Conservation (phyloP, 169 alveolate genomes). For the Cytauxzoon felis region DNA sequence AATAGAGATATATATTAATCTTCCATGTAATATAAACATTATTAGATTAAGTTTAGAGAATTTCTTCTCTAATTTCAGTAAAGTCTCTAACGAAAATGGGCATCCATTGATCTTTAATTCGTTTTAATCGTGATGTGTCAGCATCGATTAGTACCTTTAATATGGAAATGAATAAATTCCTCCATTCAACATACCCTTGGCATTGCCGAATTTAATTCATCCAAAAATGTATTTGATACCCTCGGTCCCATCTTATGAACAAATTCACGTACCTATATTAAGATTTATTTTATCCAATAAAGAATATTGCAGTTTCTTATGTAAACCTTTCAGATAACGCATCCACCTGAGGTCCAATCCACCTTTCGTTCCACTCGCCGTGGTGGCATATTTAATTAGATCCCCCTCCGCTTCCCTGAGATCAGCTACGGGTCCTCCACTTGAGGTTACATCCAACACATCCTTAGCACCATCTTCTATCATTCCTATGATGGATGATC, state of each 20-base stretch:
- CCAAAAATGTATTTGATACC: conserved; percentile 76
- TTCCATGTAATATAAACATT: too few species aligned
- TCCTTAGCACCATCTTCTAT: too few species aligned
- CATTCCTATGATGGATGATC: too few species aligned
- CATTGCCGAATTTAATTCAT: conserved; percentile 70
- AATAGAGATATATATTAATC: too few species aligned
- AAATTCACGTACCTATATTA: conserved; percentile 55
- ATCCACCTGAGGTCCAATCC: too few species aligned
- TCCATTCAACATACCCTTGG: conserved; percentile 58
- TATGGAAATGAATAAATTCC: background rate
- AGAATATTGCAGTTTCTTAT: too few species aligned
- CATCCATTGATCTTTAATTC: conserved; percentile 69
- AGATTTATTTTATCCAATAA: background rate
- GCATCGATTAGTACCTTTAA: conserved; percentile 64
- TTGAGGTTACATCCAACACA: too few species aligned
- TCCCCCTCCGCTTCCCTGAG: too few species aligned
- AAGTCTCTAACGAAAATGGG: conserved; percentile 69
- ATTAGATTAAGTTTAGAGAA: conserved; percentile 63
- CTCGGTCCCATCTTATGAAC: conserved; percentile 78
- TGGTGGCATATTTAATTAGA: too few species aligned
- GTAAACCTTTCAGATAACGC: too few species aligned
- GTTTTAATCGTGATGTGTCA: conserved; percentile 67
- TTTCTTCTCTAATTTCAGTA: conserved; percentile 67
- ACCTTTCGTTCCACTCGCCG: too few species aligned
- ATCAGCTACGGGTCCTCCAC: too few species aligned